Evolutionary conservation across 768 basidiomycete genomes (phyloP).

Genomic region (Mycena capillaripes): DNA sequence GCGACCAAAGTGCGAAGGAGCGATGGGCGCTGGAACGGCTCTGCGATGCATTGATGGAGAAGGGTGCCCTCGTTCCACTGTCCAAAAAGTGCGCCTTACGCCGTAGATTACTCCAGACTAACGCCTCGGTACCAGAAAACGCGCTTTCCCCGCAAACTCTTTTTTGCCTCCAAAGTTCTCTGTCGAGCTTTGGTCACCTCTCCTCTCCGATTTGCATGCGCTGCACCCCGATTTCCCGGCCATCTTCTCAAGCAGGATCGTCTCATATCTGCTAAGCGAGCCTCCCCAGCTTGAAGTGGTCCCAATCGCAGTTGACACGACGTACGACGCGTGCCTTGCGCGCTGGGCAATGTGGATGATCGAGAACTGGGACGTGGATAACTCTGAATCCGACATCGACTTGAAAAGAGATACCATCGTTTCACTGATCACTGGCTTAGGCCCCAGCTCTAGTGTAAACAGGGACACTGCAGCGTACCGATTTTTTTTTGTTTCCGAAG

Average conservation of each 20-base stretch:
- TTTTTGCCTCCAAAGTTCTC: conserved; percentile 66
- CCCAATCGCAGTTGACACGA: conserved; percentile 35
- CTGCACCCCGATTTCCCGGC: conserved; percentile 70
- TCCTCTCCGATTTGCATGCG: conserved; percentile 69
- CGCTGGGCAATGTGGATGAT: conserved; percentile 80
- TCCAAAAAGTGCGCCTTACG: conserved; percentile 76
- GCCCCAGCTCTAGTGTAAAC: conserved; percentile 48
- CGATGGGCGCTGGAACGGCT: conserved; percentile 78
- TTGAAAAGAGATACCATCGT: conserved; percentile 61
- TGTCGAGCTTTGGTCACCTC: conserved; percentile 75
- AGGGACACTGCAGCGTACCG: conserved; percentile 51
- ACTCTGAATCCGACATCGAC: conserved; percentile 50
- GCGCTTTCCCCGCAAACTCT: conserved; percentile 54
- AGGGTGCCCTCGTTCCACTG: conserved; percentile 84
- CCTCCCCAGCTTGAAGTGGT: conserved; percentile 32
- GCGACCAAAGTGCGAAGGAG: conserved; percentile 68
- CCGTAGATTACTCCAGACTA: conserved; percentile 60
- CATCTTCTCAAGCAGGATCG: conserved; percentile 62
- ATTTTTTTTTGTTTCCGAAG: neutral
- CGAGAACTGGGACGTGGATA: conserved; percentile 51
- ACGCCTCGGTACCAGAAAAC: conserved; percentile 62
- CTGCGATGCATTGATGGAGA: conserved; percentile 75
- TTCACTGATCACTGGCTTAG: conserved; percentile 62
- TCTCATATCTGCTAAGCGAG: conserved; percentile 49
- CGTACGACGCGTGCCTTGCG: conserved; percentile 71